phyloP scores from a whole-genome alignment of 1,139 yeast genomes.

The Hanseniaspora sp. region DNA sequence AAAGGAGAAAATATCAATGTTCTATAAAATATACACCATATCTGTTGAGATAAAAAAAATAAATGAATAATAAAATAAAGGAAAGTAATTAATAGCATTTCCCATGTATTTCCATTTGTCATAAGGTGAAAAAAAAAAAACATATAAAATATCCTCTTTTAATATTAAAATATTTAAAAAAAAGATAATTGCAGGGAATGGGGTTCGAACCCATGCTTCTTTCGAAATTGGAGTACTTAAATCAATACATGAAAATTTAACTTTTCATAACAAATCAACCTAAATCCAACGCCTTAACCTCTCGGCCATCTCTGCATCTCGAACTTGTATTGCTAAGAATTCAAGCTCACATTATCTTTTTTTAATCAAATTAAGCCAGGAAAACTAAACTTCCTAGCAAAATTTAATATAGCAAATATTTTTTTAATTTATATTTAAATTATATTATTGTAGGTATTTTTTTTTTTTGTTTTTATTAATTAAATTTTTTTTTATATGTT shows the following conservation, averaged over 20 bases:
- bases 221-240: constrained; percentile 29
- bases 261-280: constrained; percentile 21
- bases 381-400: background rate
- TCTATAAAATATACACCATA: background rate
- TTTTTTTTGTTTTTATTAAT: background rate
- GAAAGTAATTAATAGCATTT: too few relatives aligned
- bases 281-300: constrained; percentile 40
- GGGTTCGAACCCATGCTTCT: constrained; percentile 34
- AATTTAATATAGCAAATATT: background rate
- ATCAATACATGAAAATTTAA: background rate
- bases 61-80: too few relatives aligned
- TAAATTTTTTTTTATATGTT: background rate
- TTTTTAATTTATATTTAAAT: background rate
- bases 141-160: background rate
- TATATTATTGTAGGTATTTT: too few relatives aligned
- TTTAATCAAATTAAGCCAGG: background rate
- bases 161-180: background rate
- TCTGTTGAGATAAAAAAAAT: too few relatives aligned
- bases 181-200: constrained; percentile 29
- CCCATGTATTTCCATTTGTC: too few relatives aligned
- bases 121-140: background rate
- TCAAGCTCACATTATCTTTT: background rate
- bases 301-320: constrained; percentile 31
- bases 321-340: background rate
- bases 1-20: background rate